These are phyloP conservation scores for Hirschfeldia incana DNA, from an alignment of 345 rosid species.

Conservation along the genomic window DNA sequence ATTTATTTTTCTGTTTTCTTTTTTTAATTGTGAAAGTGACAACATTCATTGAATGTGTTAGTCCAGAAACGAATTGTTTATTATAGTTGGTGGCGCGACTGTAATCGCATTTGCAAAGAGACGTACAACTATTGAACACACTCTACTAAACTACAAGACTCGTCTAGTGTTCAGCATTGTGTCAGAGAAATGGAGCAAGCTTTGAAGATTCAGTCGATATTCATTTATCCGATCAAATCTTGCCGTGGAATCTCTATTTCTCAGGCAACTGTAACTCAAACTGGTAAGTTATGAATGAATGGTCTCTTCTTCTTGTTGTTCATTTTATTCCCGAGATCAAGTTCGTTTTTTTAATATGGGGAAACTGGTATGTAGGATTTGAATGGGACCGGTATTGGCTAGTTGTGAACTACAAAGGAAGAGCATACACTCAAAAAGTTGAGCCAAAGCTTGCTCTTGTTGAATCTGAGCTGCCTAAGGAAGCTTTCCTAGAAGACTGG, in stretches of 20 bases:
- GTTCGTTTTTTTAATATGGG: not conserved
- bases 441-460: conserved; percentile 91
- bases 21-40: not conserved
- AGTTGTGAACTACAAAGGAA: conserved; percentile 68
- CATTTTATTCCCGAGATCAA: not conserved
- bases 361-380: conserved; percentile 52
- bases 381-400: conserved; percentile 92
- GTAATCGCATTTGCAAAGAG: not conserved
- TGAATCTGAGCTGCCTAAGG: conserved; percentile 53
- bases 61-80: not conserved
- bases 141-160: not conserved
- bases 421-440: conserved; percentile 82
- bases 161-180: not conserved
- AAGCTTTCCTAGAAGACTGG: conserved; percentile 71
- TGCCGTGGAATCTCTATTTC: conserved; percentile 80
- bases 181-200: conserved; percentile 23
- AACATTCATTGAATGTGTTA: not conserved
- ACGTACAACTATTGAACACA: not conserved
- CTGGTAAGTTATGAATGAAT: conserved; percentile 45
- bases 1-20: not conserved
- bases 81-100: not conserved
- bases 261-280: conserved; percentile 66
- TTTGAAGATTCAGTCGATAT: conserved; percentile 50
- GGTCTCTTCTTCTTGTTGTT: not conserved
- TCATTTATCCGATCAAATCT: conserved; percentile 77